A percentile compares a stretch with the other conserved stretches of the same genome.
Evolutionary conservation across 495 filamentous ascomycete species (phyloP).

Genomic region (Stereocaulon alpinum): DNA sequence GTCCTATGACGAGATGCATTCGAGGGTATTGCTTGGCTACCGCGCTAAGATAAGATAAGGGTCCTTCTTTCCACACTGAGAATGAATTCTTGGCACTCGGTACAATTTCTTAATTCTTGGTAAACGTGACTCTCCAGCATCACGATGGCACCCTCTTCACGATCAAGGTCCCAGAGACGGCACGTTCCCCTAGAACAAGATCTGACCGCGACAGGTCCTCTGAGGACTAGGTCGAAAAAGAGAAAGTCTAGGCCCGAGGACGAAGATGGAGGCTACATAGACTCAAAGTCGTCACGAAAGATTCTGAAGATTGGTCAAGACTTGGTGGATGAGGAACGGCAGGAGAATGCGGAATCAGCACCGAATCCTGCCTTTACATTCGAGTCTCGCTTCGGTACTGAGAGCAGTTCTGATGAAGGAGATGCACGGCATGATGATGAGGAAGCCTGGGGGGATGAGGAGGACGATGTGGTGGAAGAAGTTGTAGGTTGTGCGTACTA

Average conservation of each 20-base stretch:
- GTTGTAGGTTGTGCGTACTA: slow-evolving; percentile 35
- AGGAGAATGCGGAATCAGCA: slow-evolving; percentile 33
- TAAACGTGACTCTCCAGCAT: background rate
- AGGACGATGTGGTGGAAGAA: slow-evolving; percentile 68
- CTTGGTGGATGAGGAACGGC: slow-evolving; percentile 63
- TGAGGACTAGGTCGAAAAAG: slow-evolving; percentile 48
- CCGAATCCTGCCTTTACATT: slow-evolving; percentile 56
- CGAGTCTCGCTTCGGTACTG: slow-evolving; percentile 44
- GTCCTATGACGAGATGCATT: too few relatives aligned
- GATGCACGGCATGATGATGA: slow-evolving; percentile 48
- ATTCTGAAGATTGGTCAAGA: slow-evolving; percentile 82
- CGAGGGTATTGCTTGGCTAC: too few relatives aligned
- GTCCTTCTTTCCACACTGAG: background rate
- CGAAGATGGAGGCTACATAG: slow-evolving; percentile 58
- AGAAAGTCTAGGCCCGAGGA: slow-evolving; percentile 44
- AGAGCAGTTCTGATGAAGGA: slow-evolving; percentile 24
- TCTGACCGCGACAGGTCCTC: slow-evolving; percentile 51
- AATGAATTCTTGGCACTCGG: background rate
- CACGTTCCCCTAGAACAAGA: slow-evolving; percentile 70
- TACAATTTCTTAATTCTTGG: background rate
- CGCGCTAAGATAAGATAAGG: too few relatives aligned
- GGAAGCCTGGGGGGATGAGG: slow-evolving; percentile 50
- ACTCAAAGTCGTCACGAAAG: slow-evolving; percentile 74
- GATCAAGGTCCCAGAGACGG: slow-evolving; percentile 21
- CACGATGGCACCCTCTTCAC: slow-evolving; percentile 6